Evolutionary conservation across 2,329 filamentous ascomycete species (phyloP).

Genomic region (Orbilia quercus): DNA sequence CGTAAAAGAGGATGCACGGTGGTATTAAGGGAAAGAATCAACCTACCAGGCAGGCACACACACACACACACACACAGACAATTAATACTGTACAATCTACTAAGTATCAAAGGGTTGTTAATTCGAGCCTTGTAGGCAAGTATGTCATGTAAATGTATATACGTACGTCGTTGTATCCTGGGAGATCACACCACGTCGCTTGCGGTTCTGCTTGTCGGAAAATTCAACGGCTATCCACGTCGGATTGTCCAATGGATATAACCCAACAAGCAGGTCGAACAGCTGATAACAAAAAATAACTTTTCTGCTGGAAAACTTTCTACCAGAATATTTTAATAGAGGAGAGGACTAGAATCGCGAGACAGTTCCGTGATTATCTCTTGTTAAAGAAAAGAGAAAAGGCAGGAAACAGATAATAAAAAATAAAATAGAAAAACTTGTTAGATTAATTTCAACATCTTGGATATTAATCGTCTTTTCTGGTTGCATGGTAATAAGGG

Average conservation of each 20-base stretch:
- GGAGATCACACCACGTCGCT: conserved; percentile 56
- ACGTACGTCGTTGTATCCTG: conserved; percentile 23
- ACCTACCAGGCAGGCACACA: conserved; percentile 28
- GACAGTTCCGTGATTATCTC: conserved; percentile 41
- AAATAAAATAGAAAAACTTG: conserved; percentile 11
- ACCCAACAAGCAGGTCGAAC: conserved; percentile 49
- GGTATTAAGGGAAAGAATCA: conserved; percentile 20
- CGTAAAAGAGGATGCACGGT: conserved; percentile 19
- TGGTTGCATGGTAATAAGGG: conserved; percentile 17
- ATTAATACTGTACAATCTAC: neutral
- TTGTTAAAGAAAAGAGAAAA: conserved; percentile 4
- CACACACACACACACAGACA: conserved; percentile 13
- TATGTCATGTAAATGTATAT: no score
- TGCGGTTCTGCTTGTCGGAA: conserved; percentile 53
- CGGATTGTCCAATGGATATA: conserved; percentile 33
- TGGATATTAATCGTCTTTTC: conserved; percentile 12
- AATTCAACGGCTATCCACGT: conserved; percentile 53
- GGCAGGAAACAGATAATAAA: neutral
- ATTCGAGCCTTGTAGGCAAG: no score
- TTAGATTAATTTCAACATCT: conserved; percentile 31
- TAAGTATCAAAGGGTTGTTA: no score
- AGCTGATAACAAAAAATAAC: conserved; percentile 21
- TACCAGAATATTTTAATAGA: conserved; percentile 1
- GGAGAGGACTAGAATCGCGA: conserved; percentile 27
- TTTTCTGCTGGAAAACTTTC: no score